These are phyloP conservation scores for Penicillium sp. DNA, from an alignment of 2,329 filamentous ascomycete species.

Conservation along the genomic window DNA sequence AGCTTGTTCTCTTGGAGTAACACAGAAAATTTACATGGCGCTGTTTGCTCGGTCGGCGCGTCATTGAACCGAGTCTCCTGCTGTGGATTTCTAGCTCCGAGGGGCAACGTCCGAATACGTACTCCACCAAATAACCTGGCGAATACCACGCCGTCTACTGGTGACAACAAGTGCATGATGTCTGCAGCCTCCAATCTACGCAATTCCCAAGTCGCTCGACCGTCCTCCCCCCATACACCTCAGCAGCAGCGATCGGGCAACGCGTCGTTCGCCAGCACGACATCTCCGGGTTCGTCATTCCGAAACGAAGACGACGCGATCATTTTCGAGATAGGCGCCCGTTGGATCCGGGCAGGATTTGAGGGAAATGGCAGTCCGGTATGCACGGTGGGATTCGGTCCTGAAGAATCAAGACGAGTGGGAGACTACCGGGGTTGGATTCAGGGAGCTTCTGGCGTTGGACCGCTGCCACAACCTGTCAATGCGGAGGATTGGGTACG, in stretches of 20 bases:
- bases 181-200: constrained; percentile 29
- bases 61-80: constrained; percentile 8
- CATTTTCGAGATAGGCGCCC: constrained; percentile 77
- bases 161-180: constrained; percentile 27
- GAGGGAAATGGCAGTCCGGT: constrained; percentile 74
- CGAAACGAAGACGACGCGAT: constrained; percentile 79
- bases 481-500: constrained; percentile 45
- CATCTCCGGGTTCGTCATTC: constrained; percentile 57
- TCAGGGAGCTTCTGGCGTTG: constrained; percentile 51
- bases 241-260: constrained; percentile 48
- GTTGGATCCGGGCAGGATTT: constrained; percentile 78
- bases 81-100: constrained; percentile 8
- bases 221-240: constrained; percentile 61
- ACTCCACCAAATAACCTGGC: constrained; percentile 18
- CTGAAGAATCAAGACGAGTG: constrained; percentile 70
- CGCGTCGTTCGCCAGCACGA: constrained; percentile 54
- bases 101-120: constrained; percentile 8
- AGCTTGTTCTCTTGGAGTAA: not conserved
- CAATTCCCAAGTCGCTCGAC: constrained; percentile 30
- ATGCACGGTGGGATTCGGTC: constrained; percentile 70
- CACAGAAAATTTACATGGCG: constrained; percentile 7
- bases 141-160: constrained; percentile 20
- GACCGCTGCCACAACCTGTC: constrained; percentile 27
- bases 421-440: constrained; percentile 79
- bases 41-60: not conserved